phyloP scores from a whole-genome alignment of 2,329 filamentous ascomycete genomes.

The Curvularia verruculosa region DNA sequence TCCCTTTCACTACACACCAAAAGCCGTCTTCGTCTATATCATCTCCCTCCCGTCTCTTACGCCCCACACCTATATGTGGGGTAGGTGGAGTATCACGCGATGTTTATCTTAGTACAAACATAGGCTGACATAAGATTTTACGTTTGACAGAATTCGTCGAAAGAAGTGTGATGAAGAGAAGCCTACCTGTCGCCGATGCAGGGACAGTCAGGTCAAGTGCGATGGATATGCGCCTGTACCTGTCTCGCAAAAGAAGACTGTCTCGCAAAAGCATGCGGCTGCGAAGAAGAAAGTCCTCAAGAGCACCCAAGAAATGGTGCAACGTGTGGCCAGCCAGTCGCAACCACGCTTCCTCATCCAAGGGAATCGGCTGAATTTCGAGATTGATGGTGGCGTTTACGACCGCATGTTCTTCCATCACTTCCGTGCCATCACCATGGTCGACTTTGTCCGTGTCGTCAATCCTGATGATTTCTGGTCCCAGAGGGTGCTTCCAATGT shows the following conservation, averaged over 20 bases:
- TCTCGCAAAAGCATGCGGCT: background rate
- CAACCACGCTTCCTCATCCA: background rate
- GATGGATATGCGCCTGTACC: conserved; percentile 13
- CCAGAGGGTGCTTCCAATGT: conserved; percentile 17
- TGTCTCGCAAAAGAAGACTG: conserved; percentile 1
- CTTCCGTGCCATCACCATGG: conserved; percentile 14
- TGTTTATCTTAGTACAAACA: background rate
- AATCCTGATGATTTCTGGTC: conserved; percentile 15
- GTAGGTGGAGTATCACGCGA: background rate
- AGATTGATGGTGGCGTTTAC: conserved; percentile 2
- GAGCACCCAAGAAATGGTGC: background rate
- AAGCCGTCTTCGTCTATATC: background rate
- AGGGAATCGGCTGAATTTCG: conserved; percentile 1
- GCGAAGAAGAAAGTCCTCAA: background rate
- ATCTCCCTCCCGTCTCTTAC: no score
- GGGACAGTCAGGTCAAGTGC: conserved; percentile 12
- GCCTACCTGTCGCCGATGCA: conserved; percentile 16
- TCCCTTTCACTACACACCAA: background rate
- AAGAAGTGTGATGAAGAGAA: conserved; percentile 22
- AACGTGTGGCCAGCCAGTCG: background rate
- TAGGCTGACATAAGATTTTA: conserved; percentile 3
- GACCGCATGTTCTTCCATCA: conserved; percentile 15
- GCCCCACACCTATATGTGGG: no score
- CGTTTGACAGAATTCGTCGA: conserved; percentile 9
- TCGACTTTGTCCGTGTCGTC: conserved; percentile 14